Base-by-base conservation (phyloP, 208 protist genomes). In the Leishmania martiniquensis region DNA sequence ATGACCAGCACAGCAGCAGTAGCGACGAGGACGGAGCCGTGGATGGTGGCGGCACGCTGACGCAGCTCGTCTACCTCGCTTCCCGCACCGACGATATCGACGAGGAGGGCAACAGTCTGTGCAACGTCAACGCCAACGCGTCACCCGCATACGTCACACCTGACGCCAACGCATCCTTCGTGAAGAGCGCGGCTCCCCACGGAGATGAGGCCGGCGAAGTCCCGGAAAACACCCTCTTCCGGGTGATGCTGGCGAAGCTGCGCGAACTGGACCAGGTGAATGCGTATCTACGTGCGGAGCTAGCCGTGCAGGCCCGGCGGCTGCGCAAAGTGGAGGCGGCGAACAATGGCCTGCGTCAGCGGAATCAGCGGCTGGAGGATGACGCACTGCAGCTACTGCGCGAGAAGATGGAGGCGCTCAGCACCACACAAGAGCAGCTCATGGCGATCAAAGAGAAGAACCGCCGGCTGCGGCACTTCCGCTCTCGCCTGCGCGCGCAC, bases 401-500 rank as follows among this genome's bases (percentile, higher is more conserved):
- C 32, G 84, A 91, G 66, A 93, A 93, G 78, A 80, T 97, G 47
- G 79, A 91, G 57, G 91, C 84, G 68, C 90, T 83, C 75, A 97
- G 95, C 72, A 51, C 91, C 42, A 72, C 83, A n/a, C 94, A 97
- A 78, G 82, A 96, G 81, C 92, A 90, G 78, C 84, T 93, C 77
- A 60, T 93, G n/a, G 76, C 84, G 7, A 72, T 96, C 5, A 75
- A 85, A 15, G 86, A 93, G 51, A 76, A 88, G 29, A 86, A 90
- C 34, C 83, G 88, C 5, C 85, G 81, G 29, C 89, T 96, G 42
- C 63, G 66, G 3, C 94, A 92, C 75, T 86, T 96, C 57, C 95
- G 94, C 73, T 94, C 91, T 29, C 89, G 92, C 32, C 75, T 97
- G 44, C 94, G 94, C 32, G 91, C 89, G 29, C 92, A 97, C 72